These are phyloP conservation scores for Phytophthora pseudosyringae DNA, from an alignment of 352 stramenopile genomes.

Conservation along the genomic window DNA sequence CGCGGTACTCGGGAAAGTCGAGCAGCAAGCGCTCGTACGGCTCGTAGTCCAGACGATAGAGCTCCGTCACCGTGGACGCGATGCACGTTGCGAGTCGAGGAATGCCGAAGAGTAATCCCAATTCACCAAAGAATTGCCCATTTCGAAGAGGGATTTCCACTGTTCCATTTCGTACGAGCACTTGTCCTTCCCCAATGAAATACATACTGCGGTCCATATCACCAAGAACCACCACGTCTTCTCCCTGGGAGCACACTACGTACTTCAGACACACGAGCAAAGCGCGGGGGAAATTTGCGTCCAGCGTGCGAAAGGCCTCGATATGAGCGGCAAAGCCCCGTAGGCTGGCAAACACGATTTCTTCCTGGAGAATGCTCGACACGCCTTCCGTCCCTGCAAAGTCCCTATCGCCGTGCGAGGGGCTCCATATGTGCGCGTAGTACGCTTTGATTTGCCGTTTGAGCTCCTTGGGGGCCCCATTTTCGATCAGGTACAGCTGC, in stretches of 20 bases:
- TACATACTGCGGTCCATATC: constrained; percentile 80
- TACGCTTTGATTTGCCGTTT: no score
- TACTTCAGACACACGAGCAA: constrained; percentile 65
- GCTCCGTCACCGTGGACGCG: constrained; percentile 54
- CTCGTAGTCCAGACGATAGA: constrained; percentile 72
- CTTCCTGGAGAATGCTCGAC: no score
- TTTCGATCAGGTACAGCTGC: no score
- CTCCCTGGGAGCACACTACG: constrained; percentile 66
- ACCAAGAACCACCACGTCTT: constrained; percentile 69
- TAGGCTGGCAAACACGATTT: no score
- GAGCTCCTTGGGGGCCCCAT: no score
- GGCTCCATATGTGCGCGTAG: no score
- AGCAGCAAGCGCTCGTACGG: constrained; percentile 67
- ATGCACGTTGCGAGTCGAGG: constrained; percentile 67
- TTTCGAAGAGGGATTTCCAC: no score
- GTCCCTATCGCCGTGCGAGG: no score
- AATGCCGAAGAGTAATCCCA: constrained; percentile 66
- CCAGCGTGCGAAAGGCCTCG: constrained; percentile 50
- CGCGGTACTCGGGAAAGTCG: constrained; percentile 74
- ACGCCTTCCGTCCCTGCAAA: no score
- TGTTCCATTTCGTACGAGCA: no score
- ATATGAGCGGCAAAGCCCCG: constrained; percentile 59
- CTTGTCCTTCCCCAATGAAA: no score
- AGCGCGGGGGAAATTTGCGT: constrained; percentile 72
- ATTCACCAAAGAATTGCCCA: constrained; percentile 72